Evolutionary conservation across 306 rosid species (phyloP), one percentile per base, ranked within the genome.

Genomic region (Cicer arietinum): DNA sequence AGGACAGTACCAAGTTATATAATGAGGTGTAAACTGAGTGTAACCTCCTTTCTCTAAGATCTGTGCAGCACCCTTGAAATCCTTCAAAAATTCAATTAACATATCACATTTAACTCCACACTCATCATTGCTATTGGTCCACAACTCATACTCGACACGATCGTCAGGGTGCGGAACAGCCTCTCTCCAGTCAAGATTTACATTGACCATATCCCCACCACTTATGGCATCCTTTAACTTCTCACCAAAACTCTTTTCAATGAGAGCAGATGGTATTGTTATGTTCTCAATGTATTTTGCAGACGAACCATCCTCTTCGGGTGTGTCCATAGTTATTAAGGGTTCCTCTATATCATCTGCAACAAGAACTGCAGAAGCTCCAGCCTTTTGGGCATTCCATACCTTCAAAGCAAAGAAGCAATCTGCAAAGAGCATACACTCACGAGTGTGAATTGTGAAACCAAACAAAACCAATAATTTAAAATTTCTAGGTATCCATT

Each of bases 121-220:
- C 86, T 93, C 98, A 74, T 93, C 98, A 71, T 93, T 93, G 85
- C 98, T 93, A 87, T 93, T 93, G 73, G 97, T 93, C 98, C 98
- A 93, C 52, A 93, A 80, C 78, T 93, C 93, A 67, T 93, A 93
- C 80, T 93, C 98, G 78, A 93, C 98, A 13, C 98, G 98, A 68
- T 93, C 98, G 77, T 93, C 98, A 3, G 98, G 97, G 77, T 93
- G 97, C 0, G 98, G 98, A 11, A 93, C 98, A 81, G 98, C 88
- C 86, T 93, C 98, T 80, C 98, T 87, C 98, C 98, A 93, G 72
- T 93, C 98, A 79, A 93, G 97, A 83, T 90, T 89, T 71, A 91
- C 91, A 66, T 87, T 91, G 73, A 93, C 92, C 97, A 93, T 87
- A 20, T 93, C 98, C 76, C 94, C 96, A 77, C 89, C 75, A 75